Base-by-base conservation (phyloP, 2,329 filamentous ascomycete genomes). In the Pleurostoma richardsiae region DNA sequence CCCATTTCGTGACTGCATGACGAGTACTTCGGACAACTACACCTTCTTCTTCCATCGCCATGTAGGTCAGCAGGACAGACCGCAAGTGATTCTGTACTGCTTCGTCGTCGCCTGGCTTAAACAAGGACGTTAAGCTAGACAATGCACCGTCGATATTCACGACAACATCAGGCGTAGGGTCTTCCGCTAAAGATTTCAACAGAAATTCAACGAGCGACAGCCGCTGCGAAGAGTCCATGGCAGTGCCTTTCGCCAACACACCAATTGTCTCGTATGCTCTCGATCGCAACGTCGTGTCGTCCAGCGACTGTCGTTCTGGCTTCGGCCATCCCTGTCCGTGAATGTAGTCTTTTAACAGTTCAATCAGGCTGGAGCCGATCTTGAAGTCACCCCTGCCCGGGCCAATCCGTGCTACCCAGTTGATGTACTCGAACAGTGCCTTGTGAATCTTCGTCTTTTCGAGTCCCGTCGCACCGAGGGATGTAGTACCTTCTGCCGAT, bases 261-360 rank as follows among this genome's bases (percentile, higher is more conserved):
- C 92, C 94, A 38, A 97, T 89, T 1, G 88, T 90, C 63, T 97
- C 92, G 63, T 96, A 97, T 2, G 87, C 90, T 59, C 87, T 84
- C 5, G 85, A 85, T 39, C 92, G 82, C 40, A 96, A 72, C 4
- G 79, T 76, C 45, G 85, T 70, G 45, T 84, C 80, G 42, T 85
- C 82, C 8, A 73, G 64, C 3, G 78, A 76, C 10, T 64, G 61
- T 5, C 59, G 48, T 1, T 56, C 48, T 44, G 74, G 63, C 53
- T 81, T 77, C 44, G 91, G 91, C 91, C 91, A 96, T 5, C 90
- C 90, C 64, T 95, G 88, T 30, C 79, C 76, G 52, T 86, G 77
- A 46, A 96, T 83, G 59, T 90, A 96, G 28, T 80, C 76, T 52
- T 79, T 79, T 56, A 97, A 70, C 41, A 83, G 79, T 6, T 77